Percentiles rank a stretch among this genome's conserved stretches.
Conservation (phyloP, 441 rosid species). For the Daphne laureola region DNA sequence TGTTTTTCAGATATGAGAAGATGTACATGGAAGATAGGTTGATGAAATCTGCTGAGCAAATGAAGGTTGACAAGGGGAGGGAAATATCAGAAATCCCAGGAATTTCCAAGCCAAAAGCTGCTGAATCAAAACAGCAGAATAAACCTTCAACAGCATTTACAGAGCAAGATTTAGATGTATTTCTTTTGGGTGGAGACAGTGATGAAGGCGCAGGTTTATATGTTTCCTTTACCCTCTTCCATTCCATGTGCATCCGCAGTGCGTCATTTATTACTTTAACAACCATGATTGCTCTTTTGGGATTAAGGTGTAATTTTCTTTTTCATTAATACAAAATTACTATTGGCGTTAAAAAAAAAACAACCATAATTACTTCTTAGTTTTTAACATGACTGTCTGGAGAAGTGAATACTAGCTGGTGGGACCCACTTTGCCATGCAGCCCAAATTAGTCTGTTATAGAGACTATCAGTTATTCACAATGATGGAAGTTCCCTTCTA, state of each 20-base stretch:
- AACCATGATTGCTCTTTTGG: no score
- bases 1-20: slow-evolving; percentile 41
- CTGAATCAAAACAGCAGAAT: slow-evolving; percentile 22
- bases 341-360: no score
- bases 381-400: neutral
- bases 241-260: neutral
- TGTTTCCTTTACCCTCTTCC: slow-evolving; percentile 4
- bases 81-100: slow-evolving; percentile 18
- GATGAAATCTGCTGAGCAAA: slow-evolving; percentile 25
- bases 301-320: no score
- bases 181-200: slow-evolving; percentile 63
- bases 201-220: slow-evolving; percentile 44
- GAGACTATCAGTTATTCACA: no score
- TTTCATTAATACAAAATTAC: no score
- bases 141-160: slow-evolving; percentile 29
- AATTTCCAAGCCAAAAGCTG: slow-evolving; percentile 21
- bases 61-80: slow-evolving; percentile 20
- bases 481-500: no score
- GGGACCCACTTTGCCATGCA: no score
- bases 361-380: neutral
- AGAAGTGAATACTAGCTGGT: no score
- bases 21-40: slow-evolving; percentile 31
- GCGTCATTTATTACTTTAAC: neutral
- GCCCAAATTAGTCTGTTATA: no score
- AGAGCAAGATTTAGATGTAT: slow-evolving; percentile 56